Conservation (phyloP, 805 yeast species). For the Candida awuae region DNA sequence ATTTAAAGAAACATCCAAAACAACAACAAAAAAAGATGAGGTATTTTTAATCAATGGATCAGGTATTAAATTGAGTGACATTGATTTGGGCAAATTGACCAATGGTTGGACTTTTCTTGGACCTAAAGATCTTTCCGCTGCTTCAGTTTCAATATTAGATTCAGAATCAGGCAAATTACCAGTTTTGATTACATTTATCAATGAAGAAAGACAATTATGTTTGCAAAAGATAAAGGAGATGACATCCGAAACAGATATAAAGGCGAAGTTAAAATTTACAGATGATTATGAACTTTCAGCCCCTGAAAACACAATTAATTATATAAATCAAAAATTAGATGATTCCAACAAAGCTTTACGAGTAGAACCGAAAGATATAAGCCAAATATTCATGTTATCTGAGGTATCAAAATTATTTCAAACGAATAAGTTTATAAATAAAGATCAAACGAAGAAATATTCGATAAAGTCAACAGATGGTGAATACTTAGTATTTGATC, state of each 20-base stretch:
- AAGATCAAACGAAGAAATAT: background rate
- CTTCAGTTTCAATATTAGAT: slow-evolving; percentile 1
- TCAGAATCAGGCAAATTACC: slow-evolving; percentile 4
- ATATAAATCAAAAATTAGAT: background rate
- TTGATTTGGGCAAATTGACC: slow-evolving; percentile 14
- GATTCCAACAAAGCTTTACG: slow-evolving; percentile 1
- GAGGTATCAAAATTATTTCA: slow-evolving; percentile 13
- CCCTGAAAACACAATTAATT: background rate
- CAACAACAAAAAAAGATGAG: slow-evolving; percentile 6
- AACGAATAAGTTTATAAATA: slow-evolving; percentile 8
- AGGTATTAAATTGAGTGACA: slow-evolving; percentile 11
- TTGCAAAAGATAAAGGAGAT: slow-evolving; percentile 1
- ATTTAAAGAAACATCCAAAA: background rate
- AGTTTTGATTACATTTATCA: background rate
- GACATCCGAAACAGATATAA: background rate
- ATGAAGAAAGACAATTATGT: background rate
- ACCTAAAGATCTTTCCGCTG: slow-evolving; percentile 4
- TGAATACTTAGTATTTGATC: slow-evolving; percentile 20
- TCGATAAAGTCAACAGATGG: slow-evolving; percentile 22
- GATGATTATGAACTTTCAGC: slow-evolving; percentile 2
- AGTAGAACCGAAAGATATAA: slow-evolving; percentile 21
- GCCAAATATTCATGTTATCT: slow-evolving; percentile 24
- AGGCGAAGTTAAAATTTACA: background rate
- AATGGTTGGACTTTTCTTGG: slow-evolving; percentile 27
- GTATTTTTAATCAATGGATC: slow-evolving; percentile 21